phyloP scores from a whole-genome alignment of 257 asterid species.

The Gentiana straminea region DNA sequence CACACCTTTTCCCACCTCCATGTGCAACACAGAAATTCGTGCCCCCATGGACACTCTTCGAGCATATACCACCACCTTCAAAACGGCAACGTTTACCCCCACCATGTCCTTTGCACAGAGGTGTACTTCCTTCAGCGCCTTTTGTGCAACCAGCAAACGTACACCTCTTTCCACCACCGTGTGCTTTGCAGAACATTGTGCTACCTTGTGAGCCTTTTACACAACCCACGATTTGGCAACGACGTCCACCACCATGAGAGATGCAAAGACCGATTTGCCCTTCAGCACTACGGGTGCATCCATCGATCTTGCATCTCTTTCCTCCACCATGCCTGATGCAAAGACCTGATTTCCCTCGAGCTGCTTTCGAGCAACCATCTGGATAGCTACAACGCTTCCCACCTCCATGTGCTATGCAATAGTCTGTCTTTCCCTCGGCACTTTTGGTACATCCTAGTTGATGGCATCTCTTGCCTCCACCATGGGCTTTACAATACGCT shows the following conservation, averaged over 20 bases:
- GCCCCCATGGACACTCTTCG: constrained; percentile 92
- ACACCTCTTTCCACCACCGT: constrained; percentile 90
- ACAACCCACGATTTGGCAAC: constrained; percentile 52
- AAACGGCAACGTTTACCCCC: constrained; percentile 85
- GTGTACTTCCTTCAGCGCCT: constrained; percentile 93
- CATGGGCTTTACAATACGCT: constrained; percentile 82
- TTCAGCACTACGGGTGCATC: constrained; percentile 83
- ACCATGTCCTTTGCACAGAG: constrained; percentile 94
- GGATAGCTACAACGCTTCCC: constrained; percentile 56
- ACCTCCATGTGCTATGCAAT: constrained; percentile 87
- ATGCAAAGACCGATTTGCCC: constrained; percentile 84
- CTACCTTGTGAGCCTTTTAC: constrained; percentile 83
- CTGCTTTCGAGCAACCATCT: constrained; percentile 72
- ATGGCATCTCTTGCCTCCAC: constrained; percentile 73
- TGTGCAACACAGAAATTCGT: constrained; percentile 84
- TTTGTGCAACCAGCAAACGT: constrained; percentile 73
- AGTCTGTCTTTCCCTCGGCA: constrained; percentile 79
- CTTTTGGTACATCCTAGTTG: constrained; percentile 83
- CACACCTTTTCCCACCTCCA: constrained; percentile 90
- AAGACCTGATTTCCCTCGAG: constrained; percentile 84
- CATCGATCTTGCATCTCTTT: constrained; percentile 74
- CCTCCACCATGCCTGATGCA: constrained; percentile 95
- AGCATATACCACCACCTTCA: constrained; percentile 92
- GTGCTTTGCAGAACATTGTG: constrained; percentile 77
- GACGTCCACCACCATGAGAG: constrained; percentile 91